These are phyloP conservation scores for Nakazawaea laoshanensis DNA, from an alignment of 805 yeast genomes.

Conservation along the genomic window DNA sequence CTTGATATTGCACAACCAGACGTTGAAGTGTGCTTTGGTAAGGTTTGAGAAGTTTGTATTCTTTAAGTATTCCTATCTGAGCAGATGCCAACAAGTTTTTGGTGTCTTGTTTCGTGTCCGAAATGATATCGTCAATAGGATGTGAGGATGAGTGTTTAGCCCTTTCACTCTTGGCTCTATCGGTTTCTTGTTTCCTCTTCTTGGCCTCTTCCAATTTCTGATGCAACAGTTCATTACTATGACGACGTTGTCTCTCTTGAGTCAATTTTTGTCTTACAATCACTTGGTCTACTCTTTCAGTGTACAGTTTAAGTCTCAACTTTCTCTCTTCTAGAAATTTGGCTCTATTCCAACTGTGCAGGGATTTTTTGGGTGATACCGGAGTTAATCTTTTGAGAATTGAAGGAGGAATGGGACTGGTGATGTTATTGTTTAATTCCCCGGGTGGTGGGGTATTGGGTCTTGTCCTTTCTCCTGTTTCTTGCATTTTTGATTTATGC, in stretches of 20 bases:
- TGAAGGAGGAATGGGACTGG: conserved; percentile 1
- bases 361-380: conserved; percentile 9
- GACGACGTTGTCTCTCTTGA: conserved; percentile 3
- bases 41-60: no score
- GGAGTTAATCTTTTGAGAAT: conserved; percentile 8
- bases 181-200: conserved; percentile 1
- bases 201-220: conserved; percentile 3
- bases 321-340: conserved; percentile 1
- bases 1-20: no score
- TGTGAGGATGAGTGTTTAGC: no score
- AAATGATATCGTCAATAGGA: no score
- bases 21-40: no score
- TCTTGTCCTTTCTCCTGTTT: no score
- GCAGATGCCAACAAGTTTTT: no score
- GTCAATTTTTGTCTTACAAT: conserved; percentile 1
- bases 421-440: neutral
- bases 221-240: conserved; percentile 5
- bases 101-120: no score
- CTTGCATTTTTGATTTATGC: no score
- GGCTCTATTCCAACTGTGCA: neutral
- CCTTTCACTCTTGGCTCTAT: conserved; percentile 3
- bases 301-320: conserved; percentile 1
- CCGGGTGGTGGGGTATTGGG: neutral
- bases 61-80: no score
- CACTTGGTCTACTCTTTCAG: neutral